phyloP scores from a whole-genome alignment of 2,329 filamentous ascomycete genomes.

The Eutypella sp. region DNA sequence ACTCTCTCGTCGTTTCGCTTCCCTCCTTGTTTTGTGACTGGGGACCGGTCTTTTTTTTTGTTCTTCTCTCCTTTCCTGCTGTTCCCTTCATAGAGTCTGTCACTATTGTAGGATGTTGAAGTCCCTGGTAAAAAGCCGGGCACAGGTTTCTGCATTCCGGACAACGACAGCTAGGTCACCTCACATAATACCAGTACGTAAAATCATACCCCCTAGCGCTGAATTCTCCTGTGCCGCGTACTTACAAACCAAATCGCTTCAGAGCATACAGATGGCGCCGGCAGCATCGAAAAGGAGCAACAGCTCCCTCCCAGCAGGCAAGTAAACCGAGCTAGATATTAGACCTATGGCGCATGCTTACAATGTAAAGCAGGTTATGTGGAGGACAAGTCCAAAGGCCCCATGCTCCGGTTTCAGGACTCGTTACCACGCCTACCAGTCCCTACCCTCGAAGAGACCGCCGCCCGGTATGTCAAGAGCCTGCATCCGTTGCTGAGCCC shows the following conservation, averaged over 20 bases:
- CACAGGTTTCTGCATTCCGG: conserved; percentile 27
- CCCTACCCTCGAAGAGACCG: conserved; percentile 76
- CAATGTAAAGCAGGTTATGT: conserved; percentile 57
- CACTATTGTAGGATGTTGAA: conserved; percentile 29
- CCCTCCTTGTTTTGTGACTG: conserved; percentile 7
- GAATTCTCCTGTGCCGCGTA: no score
- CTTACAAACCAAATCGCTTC: conserved; percentile 7
- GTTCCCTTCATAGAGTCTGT: conserved; percentile 1
- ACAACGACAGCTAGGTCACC: conserved; percentile 21
- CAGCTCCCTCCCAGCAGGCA: conserved; percentile 53
- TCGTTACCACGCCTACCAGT: conserved; percentile 78
- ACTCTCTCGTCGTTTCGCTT: not conserved
- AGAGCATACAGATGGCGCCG: conserved; percentile 45
- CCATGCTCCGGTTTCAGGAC: conserved; percentile 80
- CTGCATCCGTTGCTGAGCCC: conserved; percentile 68
- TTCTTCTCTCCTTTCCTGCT: no score
- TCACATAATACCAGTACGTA: conserved; percentile 18
- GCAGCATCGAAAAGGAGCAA: conserved; percentile 47
- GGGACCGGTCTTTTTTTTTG: no score
- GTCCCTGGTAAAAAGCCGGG: conserved; percentile 28
- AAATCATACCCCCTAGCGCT: no score
- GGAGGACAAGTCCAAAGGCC: conserved; percentile 73
- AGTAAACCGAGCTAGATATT: no score
- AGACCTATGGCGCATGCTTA: no score
- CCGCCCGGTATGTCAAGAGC: conserved; percentile 73